Percentiles rank a stretch among this genome's conserved stretches.
Conservation (phyloP, 1,139 yeast species). For the Blastobotrys niveus region DNA sequence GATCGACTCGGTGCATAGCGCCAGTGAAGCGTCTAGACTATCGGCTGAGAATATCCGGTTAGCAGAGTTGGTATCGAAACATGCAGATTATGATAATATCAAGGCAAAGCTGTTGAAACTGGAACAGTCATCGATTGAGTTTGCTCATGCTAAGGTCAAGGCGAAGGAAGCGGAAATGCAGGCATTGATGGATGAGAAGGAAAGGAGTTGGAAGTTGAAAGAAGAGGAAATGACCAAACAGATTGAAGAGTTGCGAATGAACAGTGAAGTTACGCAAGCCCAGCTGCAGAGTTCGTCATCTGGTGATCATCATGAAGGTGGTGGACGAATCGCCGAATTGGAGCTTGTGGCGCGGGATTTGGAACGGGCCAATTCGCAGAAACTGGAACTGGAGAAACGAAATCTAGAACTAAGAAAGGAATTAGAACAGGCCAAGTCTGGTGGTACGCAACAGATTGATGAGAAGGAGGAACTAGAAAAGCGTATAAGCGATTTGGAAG, state of each 20-base stretch:
- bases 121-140: slow-evolving; percentile 39
- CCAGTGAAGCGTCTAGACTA: slow-evolving; percentile 50
- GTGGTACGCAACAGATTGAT: slow-evolving; percentile 45
- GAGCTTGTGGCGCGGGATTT: slow-evolving; percentile 69
- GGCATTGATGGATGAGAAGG: slow-evolving; percentile 41
- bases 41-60: slow-evolving; percentile 50
- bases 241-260: slow-evolving; percentile 32
- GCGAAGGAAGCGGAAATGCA: slow-evolving; percentile 37
- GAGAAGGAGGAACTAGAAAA: slow-evolving; percentile 37
- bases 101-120: slow-evolving; percentile 53
- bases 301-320: slow-evolving; percentile 23
- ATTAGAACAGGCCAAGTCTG: slow-evolving; percentile 49
- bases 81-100: slow-evolving; percentile 74
- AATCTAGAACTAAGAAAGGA: slow-evolving; percentile 70
- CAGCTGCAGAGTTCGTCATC: slow-evolving; percentile 23
- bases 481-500: slow-evolving; percentile 36
- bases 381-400: slow-evolving; percentile 66
- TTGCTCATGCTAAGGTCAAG: slow-evolving; percentile 29
- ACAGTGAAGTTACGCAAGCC: slow-evolving; percentile 30
- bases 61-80: slow-evolving; percentile 55
- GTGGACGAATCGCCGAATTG: slow-evolving; percentile 44
- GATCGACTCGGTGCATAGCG: slow-evolving; percentile 57
- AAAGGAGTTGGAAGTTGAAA: slow-evolving; percentile 39
- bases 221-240: slow-evolving; percentile 43
- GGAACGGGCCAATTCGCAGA: slow-evolving; percentile 63